Base-by-base conservation (phyloP, 2,329 filamentous ascomycete species). In the Sclerotiophoma versabilis region DNA sequence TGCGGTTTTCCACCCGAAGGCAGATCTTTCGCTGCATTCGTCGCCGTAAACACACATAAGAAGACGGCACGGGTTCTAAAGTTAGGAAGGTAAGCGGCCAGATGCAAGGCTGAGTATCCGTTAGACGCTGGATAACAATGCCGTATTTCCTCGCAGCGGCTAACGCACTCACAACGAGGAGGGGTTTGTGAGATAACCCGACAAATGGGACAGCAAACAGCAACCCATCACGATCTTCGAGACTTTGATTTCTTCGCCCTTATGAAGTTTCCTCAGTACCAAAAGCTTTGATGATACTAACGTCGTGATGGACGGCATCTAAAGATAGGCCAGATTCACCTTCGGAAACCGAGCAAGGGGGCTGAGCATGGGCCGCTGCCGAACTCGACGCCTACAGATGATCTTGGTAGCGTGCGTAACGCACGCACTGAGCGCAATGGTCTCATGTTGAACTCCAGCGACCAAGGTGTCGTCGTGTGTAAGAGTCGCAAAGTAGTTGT, bases 341-440 rank as follows among this genome's bases (percentile, higher is more conserved):
- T 29, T 49, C 45, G 51, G 51, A n/a, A 15, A 45, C 51, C 51
- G 51, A 54, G 36, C 15, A 15, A n/a, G 29, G 23, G n/a, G 51
- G 51, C 51, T 49, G 51, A 46, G 51, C 33, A 45, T 12, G n/a
- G 6, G 23, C 15, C 20, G 17, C 29, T 20, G 25, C 37, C 37
- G 43, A 33, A 22, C 19, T 32, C 15, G 5, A 7, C 17, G 17
- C 17, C 20, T n/a, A 20, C 26, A 8, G 20, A 20, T n/a, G n/a
- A 17, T 23, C 26, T 3, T 5, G 2, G 15, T 15, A 1, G 12
- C 11, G 29, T 11, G 5, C 19, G 14, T 27, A 19, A 15, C 25
- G 25, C 12, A 3, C 2, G 14, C 17, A 34, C 30, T 29, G 8
- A 10, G 1, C 3, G 14, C 20, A 8, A 5, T 26, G n/a, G 10